These are phyloP conservation scores for Fraxinus greggii DNA, from an alignment of 305 asterid species.

Conservation along the genomic window DNA sequence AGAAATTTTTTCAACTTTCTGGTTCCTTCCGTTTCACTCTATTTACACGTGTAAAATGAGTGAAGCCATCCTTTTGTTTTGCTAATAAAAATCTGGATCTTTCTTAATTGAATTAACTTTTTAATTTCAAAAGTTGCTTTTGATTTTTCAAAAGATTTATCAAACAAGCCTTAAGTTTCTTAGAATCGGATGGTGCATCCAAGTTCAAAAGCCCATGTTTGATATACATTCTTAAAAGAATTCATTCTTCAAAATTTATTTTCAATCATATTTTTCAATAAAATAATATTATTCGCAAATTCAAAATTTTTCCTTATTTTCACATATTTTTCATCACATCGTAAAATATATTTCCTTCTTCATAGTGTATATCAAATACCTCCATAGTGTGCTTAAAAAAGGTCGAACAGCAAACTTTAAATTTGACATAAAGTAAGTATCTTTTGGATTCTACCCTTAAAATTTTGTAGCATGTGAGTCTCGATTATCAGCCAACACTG, in stretches of 20 bases:
- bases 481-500: not conserved
- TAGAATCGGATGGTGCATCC: not conserved
- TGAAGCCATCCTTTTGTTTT: not conserved
- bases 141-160: not conserved
- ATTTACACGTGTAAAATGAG: not conserved
- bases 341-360: no score
- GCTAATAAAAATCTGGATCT: no score
- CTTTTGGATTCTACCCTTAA: not conserved
- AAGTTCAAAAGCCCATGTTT: not conserved
- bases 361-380: no score
- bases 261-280: no score
- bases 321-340: no score
- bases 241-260: no score
- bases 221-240: no score
- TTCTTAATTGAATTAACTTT: not conserved
- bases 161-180: not conserved
- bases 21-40: not conserved
- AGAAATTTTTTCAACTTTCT: not conserved
- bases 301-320: no score
- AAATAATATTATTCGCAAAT: no score
- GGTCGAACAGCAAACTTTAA: not conserved
- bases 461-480: not conserved
- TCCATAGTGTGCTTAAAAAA: not conserved
- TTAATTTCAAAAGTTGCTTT: not conserved
- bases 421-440: not conserved